Evolutionary conservation across 1,139 yeast genomes (phyloP).

Genomic region (Lodderomyces margitis): DNA sequence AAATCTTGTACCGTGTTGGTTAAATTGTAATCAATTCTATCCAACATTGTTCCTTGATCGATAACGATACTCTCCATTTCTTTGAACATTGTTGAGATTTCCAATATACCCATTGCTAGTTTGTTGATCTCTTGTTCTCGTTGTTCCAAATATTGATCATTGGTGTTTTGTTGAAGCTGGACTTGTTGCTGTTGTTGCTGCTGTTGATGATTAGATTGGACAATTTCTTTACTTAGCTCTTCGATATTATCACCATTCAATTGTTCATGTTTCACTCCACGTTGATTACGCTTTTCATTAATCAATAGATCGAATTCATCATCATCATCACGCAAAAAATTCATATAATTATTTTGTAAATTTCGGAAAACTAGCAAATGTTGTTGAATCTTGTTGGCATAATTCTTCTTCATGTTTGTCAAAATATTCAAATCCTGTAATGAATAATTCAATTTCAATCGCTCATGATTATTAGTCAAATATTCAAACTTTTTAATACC

Average conservation of each 20-base stretch:
- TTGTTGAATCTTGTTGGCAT: constrained; percentile 83
- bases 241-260: neutral
- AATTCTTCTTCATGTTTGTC: constrained; percentile 75
- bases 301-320: constrained; percentile 8
- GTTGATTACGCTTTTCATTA: constrained; percentile 4
- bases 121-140: constrained; percentile 87
- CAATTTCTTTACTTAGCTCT: constrained; percentile 13
- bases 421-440: constrained; percentile 62
- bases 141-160: constrained; percentile 54
- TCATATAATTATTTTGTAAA: constrained; percentile 84
- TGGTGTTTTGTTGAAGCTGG: constrained; percentile 29
- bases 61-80: constrained; percentile 90
- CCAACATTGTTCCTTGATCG: constrained; percentile 93
- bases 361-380: constrained; percentile 76
- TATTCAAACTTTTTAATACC: constrained; percentile 67
- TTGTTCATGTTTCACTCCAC: neutral
- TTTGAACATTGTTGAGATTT: constrained; percentile 87
- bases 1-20: constrained; percentile 76
- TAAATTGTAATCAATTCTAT: constrained; percentile 88
- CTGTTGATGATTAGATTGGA: constrained; percentile 45
- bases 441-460: constrained; percentile 35
- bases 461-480: constrained; percentile 38
- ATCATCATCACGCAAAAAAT: constrained; percentile 72
- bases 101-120: constrained; percentile 91
- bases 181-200: constrained; percentile 36